These are phyloP conservation scores for Oryza glumipatula DNA, from an alignment of 176 grass and related monocot genomes.

Conservation along the genomic window DNA sequence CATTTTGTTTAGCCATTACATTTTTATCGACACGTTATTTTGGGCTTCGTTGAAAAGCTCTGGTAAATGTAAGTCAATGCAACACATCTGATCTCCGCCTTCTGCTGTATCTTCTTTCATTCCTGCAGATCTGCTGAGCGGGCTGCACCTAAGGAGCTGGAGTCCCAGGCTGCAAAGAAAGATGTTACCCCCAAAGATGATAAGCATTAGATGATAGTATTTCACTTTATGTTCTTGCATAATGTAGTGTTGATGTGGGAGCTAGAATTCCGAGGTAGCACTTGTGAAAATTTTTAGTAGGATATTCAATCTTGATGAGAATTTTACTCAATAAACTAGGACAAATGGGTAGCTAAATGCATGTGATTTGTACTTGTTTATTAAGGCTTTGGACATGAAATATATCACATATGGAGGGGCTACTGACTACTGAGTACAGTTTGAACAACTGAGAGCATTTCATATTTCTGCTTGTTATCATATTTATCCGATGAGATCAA, in stretches of 20 bases:
- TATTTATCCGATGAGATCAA: not conserved
- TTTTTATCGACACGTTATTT: not conserved
- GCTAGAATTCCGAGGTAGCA: slow-evolving; percentile 24
- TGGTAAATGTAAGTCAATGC: not conserved
- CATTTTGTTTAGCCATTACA: not conserved
- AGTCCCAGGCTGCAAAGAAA: slow-evolving; percentile 68
- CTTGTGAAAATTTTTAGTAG: slow-evolving; percentile 41
- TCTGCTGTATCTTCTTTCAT: slow-evolving; percentile 27
- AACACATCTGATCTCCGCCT: not conserved
- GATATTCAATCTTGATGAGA: not conserved
- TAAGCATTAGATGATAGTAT: slow-evolving; percentile 52
- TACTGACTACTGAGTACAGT: not conserved
- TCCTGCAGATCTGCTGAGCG: slow-evolving; percentile 59
- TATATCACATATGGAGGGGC: not conserved
- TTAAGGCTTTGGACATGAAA: not conserved
- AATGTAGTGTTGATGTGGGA: not conserved
- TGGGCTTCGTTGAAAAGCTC: not conserved
- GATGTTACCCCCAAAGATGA: slow-evolving; percentile 65
- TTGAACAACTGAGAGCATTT: not conserved
- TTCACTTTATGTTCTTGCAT: not conserved
- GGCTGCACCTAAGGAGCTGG: slow-evolving; percentile 61
- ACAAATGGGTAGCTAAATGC: not conserved
- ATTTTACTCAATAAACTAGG: slow-evolving; percentile 36
- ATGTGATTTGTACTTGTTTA: not conserved
- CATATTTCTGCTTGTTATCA: not conserved